Evolutionary conservation across 2,329 filamentous ascomycete genomes (phyloP), one percentile per base, ranked within the genome.

Genomic region (Beauveria pseudobassiana): DNA sequence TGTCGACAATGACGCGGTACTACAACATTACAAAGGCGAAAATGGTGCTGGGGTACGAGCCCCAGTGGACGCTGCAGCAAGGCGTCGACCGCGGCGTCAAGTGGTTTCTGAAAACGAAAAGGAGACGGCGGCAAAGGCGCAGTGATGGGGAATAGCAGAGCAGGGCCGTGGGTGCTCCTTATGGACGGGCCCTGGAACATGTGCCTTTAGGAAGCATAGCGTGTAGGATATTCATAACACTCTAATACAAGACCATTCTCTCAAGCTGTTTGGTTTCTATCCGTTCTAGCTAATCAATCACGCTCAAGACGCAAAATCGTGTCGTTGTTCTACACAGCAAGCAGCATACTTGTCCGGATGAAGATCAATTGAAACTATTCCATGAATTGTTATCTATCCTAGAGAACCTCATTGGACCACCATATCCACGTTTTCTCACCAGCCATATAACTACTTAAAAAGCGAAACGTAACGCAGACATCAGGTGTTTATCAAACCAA

Each of bases 1-100:
- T 87, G 72, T 85, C 84, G 70, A 87, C 83, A 72, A 89, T 91
- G 86, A 89, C 86, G 62, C 80, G 89, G 62, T 93, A 91, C 75
- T 91, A 89, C 75, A 86, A 86, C 75, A 91, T 91, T 71, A 77
- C 78, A 63, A 93, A 93, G 81, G 89, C 89, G 62, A 89, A 85
- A 79, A 78, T 73, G 67, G 78, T 88, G 66, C 76, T 93, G 61
- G 87, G 87, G 3, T 93, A 93, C 74, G 72, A 76, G 71, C 89
- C 89, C 3, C 74, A 90, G 59, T 85, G 89, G 58, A 77, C 78
- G 48, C 75, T 92, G 62, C 81, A 86, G 64, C 87, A 91, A 66
- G 89, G 87, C 12, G 75, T 86, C 56, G 74, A 75, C 65, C 76
- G 78, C 61, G 77, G 81, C 10, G 82, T 86, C 20, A 70, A 72